Base-by-base conservation (phyloP, 108 stramenopile genomes). In the Fistulifera pelliculosa region DNA sequence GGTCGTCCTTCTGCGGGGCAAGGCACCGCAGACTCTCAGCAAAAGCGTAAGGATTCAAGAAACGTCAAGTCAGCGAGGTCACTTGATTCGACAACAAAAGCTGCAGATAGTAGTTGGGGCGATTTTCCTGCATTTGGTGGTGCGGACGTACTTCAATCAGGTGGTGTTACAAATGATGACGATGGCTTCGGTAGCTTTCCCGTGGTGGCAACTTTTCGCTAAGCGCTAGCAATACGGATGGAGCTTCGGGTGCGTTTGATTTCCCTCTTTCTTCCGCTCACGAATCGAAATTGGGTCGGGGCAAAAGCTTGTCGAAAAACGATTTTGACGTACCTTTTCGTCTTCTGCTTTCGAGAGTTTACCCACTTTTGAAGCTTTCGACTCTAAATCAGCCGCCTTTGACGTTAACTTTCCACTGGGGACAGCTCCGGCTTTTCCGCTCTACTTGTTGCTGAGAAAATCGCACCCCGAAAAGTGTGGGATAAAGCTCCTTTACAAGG, bases 401-500 rank as follows among this genome's bases (percentile, higher is more conserved):
- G 44, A 21, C 6, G 21, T 21, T 6, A 21, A 4, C 19, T 17
- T 19, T 45, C 44, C 44, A 11, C 11, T 45, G 19, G 4, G 6
- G 19, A 21, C 7, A 6, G 44, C 4, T 17, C 16, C 19, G 16
- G 11, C 11, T 19, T 45, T 21, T 8, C 7, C 18, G 4, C 5
- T 27, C 22, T 13, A 45, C 16, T 13, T 40, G 1, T 38, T 24
- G 41, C n/a, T 14, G 42, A 17, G 11, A 1, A 19, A n/a, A 24
- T 23, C 13, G 28, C 43, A 49, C 66, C 42, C n/a, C 44, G 21
- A 12, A 21, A 12, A 23, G 47, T 60, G 0, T 71, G 54, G 35
- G 71, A 72, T 38, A 68, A 27, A 24, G 25, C 63, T 22, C 76
- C 76, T 4, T 49, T 71, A 17, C 53, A 57, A 23, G 31, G 31